Conservation (phyloP, 2,329 filamentous ascomycete genomes). For the Lasiodiplodia hormozganensis region DNA sequence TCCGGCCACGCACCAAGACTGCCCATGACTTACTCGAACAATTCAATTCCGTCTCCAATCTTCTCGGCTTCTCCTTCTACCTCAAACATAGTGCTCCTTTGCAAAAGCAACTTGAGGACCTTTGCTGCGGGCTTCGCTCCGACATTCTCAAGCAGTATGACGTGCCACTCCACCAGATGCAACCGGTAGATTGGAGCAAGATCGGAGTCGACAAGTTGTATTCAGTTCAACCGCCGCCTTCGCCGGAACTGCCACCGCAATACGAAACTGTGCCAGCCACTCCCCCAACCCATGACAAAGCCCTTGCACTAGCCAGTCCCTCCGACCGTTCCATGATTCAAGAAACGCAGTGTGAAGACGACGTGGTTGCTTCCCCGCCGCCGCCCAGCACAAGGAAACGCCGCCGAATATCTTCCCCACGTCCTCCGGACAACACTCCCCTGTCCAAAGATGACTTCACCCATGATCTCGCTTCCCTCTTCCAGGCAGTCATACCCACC, state of each 20-base stretch:
- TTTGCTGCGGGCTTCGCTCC: not conserved
- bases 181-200: not conserved
- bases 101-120: not conserved
- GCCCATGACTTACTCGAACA: not conserved
- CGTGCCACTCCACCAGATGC: not conserved
- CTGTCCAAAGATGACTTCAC: not conserved
- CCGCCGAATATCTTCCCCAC: not conserved
- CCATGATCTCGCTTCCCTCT: not conserved
- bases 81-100: not conserved
- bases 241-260: not conserved
- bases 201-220: not conserved
- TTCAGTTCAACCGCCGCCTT: not conserved
- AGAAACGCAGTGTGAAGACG: not conserved
- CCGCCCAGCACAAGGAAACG: not conserved
- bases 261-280: not conserved
- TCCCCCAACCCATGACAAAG: not conserved
- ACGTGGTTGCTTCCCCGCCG: not conserved
- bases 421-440: not conserved
- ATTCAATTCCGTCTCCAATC: not conserved
- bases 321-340: not conserved
- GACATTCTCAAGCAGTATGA: constrained; percentile 3
- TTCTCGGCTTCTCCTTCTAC: not conserved
- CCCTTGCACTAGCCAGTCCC: not conserved
- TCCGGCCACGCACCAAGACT: constrained; percentile 5
- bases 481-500: not conserved